A percentile compares a stretch with the other conserved stretches of the same genome.
Conservation (phyloP, 148 eudicot genomes). For the Camellia sinensis region DNA sequence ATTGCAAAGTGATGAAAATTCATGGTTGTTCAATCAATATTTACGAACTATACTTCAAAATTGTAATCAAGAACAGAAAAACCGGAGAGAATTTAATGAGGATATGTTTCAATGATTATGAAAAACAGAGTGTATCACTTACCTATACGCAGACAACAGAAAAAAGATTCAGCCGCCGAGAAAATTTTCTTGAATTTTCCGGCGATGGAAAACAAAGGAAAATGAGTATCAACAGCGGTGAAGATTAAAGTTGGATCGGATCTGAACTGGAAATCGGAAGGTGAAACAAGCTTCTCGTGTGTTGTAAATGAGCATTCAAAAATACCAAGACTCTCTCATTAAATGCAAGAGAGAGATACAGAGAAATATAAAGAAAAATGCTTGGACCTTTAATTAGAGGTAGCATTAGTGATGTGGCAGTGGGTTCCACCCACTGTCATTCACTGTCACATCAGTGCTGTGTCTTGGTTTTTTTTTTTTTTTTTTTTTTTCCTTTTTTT, state of each 20-base stretch:
- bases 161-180: neutral
- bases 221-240: neutral
- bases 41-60: neutral
- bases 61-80: neutral
- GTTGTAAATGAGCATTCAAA: slow-evolving; percentile 7
- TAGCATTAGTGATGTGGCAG: too few relatives aligned
- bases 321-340: slow-evolving; percentile 8
- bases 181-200: neutral
- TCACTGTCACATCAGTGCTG: too few relatives aligned
- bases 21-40: neutral
- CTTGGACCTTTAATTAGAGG: too few relatives aligned
- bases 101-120: neutral
- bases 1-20: neutral
- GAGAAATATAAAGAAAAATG: neutral
- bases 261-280: neutral
- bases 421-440: too few relatives aligned
- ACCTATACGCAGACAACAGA: neutral
- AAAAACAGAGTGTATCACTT: neutral
- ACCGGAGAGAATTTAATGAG: neutral
- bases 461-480: too few relatives aligned
- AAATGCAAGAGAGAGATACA: slow-evolving; percentile 12
- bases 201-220: neutral
- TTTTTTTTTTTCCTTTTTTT: too few relatives aligned
- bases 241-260: neutral
- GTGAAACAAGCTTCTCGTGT: slow-evolving; percentile 24